Percentiles rank a stretch among this genome's conserved stretches.
Conservation (phyloP, 768 basidiomycete genomes). For the Dioszegia aurantiaca region DNA sequence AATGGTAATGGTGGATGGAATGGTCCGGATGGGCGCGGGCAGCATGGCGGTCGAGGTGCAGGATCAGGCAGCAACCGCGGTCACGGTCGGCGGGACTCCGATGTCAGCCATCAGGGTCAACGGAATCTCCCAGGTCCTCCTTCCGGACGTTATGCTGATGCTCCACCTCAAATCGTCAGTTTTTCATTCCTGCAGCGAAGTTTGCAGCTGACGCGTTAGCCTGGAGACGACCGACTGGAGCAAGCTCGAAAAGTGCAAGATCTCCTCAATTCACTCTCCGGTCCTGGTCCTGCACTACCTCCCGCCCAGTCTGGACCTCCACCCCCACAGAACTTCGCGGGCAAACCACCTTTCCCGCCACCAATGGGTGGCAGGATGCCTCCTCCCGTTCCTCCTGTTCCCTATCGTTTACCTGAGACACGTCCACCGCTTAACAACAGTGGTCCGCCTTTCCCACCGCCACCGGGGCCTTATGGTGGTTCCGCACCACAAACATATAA, state of each 20-base stretch:
- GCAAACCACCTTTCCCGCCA: background rate
- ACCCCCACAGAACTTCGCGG: slow-evolving; percentile 1
- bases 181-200: background rate
- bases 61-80: background rate
- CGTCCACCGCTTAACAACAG: background rate
- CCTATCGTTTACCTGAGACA: too few relatives aligned
- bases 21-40: background rate
- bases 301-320: background rate
- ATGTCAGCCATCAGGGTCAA: background rate
- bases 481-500: background rate
- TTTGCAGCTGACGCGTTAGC: slow-evolving; percentile 8
- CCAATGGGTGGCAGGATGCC: too few relatives aligned
- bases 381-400: too few relatives aligned
- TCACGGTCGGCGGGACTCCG: background rate
- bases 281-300: background rate
- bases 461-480: background rate
- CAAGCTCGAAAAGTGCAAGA: slow-evolving; percentile 56
- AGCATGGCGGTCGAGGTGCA: slow-evolving; percentile 3
- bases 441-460: background rate
- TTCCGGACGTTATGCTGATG: slow-evolving; percentile 22
- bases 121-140: background rate
- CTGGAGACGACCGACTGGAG: slow-evolving; percentile 74
- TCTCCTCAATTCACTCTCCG: background rate
- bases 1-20: slow-evolving; percentile 3
- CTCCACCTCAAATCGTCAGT: slow-evolving; percentile 22